Evolutionary conservation across 2,329 filamentous ascomycete genomes (phyloP), one percentile per base, ranked within the genome.

Genomic region (Coccinonectria pachysandricola): DNA sequence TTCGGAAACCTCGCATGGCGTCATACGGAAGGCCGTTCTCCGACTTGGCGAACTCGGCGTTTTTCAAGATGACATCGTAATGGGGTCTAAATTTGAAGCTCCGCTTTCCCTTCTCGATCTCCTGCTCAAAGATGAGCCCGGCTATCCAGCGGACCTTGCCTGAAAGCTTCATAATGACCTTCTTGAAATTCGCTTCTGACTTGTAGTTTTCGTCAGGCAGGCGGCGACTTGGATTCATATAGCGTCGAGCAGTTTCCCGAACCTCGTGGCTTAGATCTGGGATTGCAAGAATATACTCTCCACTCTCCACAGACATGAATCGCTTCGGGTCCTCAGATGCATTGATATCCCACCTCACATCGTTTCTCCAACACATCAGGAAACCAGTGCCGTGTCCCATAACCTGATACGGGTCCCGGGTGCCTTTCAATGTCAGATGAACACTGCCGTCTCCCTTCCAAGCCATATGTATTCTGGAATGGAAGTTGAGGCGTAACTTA

Each of bases 401-500:
- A 22, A 98, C 78, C 33, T 82, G 72, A 51, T 98, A 98, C 3
- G 91, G 91, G 55, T 98, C 88, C 30, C 92, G 74, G 27, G 87
- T 75, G 49, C 82, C 85, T 59, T 98, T 98, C 17, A 98, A 68
- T 16, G 86, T 79, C 14, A 98, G 65, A 52, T 96, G 91, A 17
- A 98, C 83, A 56, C 96, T 88, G 5, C 92, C 92, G 50, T 94
- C 88, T 8, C 85, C 87, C 48, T 84, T 91, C 91, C 92, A 98
- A 4, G 84, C 73, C 17, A 94, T 75, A 27, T 79, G 79, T 32
- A 96, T 75, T 12, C 85, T 75, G 2, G 92, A 96, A 54, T 98
- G 91, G 53, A 95, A 93, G 44, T 79, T 87, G 19, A 98, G 68
- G 28, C 91, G 71, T 26, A 98, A 87, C 64, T 98, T 98, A 58